These are phyloP conservation scores for Populus deltoides DNA, from an alignment of 345 rosid genomes.

Conservation along the genomic window DNA sequence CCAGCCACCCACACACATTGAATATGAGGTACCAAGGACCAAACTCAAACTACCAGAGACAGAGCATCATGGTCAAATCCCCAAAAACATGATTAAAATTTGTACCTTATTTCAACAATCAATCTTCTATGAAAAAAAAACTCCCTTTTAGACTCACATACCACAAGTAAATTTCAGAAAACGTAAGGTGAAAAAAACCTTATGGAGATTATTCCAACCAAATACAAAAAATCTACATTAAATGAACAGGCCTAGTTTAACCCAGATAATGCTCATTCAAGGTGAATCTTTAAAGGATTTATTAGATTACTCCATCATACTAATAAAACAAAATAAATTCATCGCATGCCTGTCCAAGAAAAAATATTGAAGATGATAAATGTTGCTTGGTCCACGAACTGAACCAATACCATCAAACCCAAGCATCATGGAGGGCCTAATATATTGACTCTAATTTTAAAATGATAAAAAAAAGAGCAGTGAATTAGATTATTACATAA, in stretches of 20 bases:
- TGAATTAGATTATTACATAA: constrained; percentile 1
- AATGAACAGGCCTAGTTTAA: background rate
- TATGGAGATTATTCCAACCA: background rate
- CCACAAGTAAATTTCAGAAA: background rate
- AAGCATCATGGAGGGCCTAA: background rate
- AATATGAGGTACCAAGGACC: background rate
- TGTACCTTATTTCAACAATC: background rate
- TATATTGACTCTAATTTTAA: background rate
- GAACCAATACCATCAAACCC: background rate
- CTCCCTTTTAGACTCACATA: background rate
- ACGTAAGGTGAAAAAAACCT: background rate
- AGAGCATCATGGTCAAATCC: background rate
- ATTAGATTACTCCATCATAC: background rate
- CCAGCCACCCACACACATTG: background rate
- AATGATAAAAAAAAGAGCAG: background rate
- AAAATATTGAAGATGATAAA: background rate
- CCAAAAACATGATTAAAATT: background rate
- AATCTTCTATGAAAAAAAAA: background rate
- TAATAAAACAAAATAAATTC: background rate
- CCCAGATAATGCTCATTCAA: background rate
- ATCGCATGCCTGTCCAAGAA: background rate
- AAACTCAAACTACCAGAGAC: background rate
- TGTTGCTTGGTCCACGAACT: background rate
- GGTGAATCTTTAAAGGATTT: background rate
- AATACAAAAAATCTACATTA: background rate